Evolutionary conservation across 2,329 filamentous ascomycete species (phyloP).

Genomic region (Exophiala sp.): DNA sequence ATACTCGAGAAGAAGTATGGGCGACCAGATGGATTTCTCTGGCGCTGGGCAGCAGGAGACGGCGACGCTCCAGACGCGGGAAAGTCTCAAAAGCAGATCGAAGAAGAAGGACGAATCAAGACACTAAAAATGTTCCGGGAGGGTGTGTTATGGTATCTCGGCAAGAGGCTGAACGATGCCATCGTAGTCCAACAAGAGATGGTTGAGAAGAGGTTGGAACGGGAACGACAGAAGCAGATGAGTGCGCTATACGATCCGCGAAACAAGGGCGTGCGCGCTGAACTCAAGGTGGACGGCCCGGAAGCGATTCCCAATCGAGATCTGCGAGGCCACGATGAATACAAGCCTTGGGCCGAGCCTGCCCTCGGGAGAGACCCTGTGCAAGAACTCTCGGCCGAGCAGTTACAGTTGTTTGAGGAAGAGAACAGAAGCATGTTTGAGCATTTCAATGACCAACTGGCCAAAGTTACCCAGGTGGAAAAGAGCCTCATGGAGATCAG

Average conservation of each 20-base stretch:
- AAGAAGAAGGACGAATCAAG: slow-evolving; percentile 64
- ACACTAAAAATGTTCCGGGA: slow-evolving; percentile 67
- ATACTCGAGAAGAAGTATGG: slow-evolving; percentile 68
- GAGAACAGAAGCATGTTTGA: slow-evolving; percentile 90
- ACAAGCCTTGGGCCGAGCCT: slow-evolving; percentile 26
- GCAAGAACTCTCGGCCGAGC: slow-evolving; percentile 66
- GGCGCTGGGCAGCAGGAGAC: slow-evolving; percentile 59
- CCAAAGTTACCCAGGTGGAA: slow-evolving; percentile 90
- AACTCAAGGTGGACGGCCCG: neutral
- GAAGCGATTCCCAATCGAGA: slow-evolving; percentile 17
- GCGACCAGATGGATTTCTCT: slow-evolving; percentile 49
- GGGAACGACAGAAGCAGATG: slow-evolving; percentile 84
- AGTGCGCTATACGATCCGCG: slow-evolving; percentile 69
- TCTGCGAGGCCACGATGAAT: slow-evolving; percentile 25
- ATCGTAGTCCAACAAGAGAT: slow-evolving; percentile 76
- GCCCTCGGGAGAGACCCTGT: slow-evolving; percentile 33
- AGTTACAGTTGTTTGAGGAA: slow-evolving; percentile 86
- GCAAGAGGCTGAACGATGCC: slow-evolving; percentile 67
- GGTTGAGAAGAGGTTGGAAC: slow-evolving; percentile 81
- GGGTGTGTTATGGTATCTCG: slow-evolving; percentile 75
- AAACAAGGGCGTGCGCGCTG: slow-evolving; percentile 31
- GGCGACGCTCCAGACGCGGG: slow-evolving; percentile 41
- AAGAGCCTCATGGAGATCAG: slow-evolving; percentile 88
- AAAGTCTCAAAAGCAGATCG: slow-evolving; percentile 61
- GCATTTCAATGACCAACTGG: slow-evolving; percentile 87